Evolutionary conservation across 805 yeast species (phyloP).

Genomic region (Maudiozyma pseudohumilis): DNA sequence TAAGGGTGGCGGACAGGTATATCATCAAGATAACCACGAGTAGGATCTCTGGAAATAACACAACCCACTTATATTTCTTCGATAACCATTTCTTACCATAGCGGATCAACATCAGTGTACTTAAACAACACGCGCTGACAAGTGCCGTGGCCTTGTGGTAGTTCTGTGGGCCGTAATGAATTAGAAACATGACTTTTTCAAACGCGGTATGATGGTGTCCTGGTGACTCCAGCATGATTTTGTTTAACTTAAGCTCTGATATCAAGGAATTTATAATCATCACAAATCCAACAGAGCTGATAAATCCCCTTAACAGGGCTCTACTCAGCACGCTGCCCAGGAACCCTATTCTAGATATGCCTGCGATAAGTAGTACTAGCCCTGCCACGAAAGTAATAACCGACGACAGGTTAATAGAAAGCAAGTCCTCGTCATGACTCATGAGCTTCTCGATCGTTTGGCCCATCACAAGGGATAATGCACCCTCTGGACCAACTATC

Average conservation of each 20-base stretch:
- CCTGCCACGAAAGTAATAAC: slow-evolving; percentile 72
- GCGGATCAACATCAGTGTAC: slow-evolving; percentile 35
- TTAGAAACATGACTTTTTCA: slow-evolving; percentile 53
- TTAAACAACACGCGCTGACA: slow-evolving; percentile 47
- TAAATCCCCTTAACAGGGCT: slow-evolving; percentile 70
- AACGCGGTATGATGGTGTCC: slow-evolving; percentile 59
- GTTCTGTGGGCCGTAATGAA: slow-evolving; percentile 35
- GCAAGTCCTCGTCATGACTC: slow-evolving; percentile 34
- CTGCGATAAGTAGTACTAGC: slow-evolving; percentile 56
- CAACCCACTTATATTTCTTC: slow-evolving; percentile 32
- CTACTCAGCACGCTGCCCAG: slow-evolving; percentile 71
- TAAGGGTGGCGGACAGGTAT: slow-evolving; percentile 35
- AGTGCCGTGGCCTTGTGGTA: slow-evolving; percentile 50
- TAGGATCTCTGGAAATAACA: slow-evolving; percentile 79
- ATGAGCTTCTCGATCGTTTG: slow-evolving; percentile 56
- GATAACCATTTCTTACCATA: slow-evolving; percentile 32
- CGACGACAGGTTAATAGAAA: slow-evolving; percentile 49
- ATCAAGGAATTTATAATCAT: slow-evolving; percentile 72
- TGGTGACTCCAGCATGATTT: slow-evolving; percentile 36
- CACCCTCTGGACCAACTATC: slow-evolving; percentile 90
- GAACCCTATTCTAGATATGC: slow-evolving; percentile 77
- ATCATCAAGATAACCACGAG: slow-evolving; percentile 59
- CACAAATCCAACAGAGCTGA: slow-evolving; percentile 75
- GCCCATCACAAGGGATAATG: slow-evolving; percentile 74
- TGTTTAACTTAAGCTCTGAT: slow-evolving; percentile 58